Evolutionary conservation across 2,329 filamentous ascomycete genomes (phyloP), one percentile per base, ranked within the genome.

Genomic region (Fusarium sp.): DNA sequence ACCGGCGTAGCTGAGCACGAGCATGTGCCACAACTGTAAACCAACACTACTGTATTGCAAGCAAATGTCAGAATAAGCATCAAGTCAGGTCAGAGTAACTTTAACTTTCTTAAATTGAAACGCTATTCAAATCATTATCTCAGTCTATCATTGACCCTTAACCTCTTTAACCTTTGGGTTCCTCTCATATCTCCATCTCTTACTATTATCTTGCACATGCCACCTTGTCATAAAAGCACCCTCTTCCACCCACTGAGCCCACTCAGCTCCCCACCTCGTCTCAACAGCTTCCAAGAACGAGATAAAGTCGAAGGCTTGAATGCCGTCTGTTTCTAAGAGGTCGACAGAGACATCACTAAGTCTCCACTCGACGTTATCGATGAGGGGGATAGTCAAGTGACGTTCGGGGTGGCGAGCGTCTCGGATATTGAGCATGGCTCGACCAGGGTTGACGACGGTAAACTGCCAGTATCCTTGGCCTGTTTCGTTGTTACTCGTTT

Each of bases 161-260:
- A 22, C 44, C 25, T 64, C 62, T 16, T 25, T 8, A 1, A 64
- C 62, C 9, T 64, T 43, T 15, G 62, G 59, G 15, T 64, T 20
- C 4, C 62, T 15, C 30, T 70, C 70, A 66, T 77, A 77, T 65
- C 75, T 77, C 72, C 77, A 80, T 60, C 77, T 72, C 59, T 77
- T 79, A 27, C 72, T 70, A 57, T 80, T 80, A 49, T 80, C 78
- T 43, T 79, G 75, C 6, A 79, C 75, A 72, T 77, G 80, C 78
- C 79, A 80, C 8, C 76, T 68, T 1, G 76, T 74, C 27, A 79
- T 69, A 16, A 77, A 77, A 3, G 77, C 73, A 4, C 74, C 79
- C 46, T 78, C 76, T 41, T 80, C 76, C 4, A 70, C 74, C 78
- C 78, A 79, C 27, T 70, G 62, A 6, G 77, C 72, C 13, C 71